Base-by-base conservation (phyloP, 1,284 basidiomycete species). In the Rhodotorula sp. region DNA sequence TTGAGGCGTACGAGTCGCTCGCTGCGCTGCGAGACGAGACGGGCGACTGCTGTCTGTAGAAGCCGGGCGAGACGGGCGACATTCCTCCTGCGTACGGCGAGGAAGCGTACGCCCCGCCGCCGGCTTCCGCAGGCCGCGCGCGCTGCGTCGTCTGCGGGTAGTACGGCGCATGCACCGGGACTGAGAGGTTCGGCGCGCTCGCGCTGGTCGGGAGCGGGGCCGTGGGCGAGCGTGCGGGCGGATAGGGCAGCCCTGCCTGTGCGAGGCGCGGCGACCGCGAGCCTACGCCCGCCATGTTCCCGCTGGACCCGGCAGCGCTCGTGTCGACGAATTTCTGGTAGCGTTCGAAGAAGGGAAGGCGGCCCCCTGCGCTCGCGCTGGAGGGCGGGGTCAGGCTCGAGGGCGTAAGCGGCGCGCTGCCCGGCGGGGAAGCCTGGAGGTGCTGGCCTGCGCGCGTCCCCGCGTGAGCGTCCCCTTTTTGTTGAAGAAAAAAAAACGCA, bases 261-360 rank as follows among this genome's bases (percentile, higher is more conserved):
- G 54, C 39, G 21, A 62, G 60, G 2, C 60, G 66, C 0, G 66
- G 66, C 44, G 66, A 67, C 8, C 41, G 60, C 36, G 53, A 46
- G 53, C 59, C 36, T 25, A 44, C 21, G 17, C 32, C 51, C 2
- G 34, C 61, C 2, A 61, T 64, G 36, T 60, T 51, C 5, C 57
- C 64, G 44, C 19, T 44, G 44, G 3, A 64, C 64, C 46, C 36
- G 1, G 19, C 12, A 19, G 19, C 46, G 41, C 0, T 29, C n/a
- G 46, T 36, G 29, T 50, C 44, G 37, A 39, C 41, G 54, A 64
- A 57, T 39, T 71, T 66, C 50, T 75, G 64, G 48, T 77, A 77
- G 21, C 64, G 50, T 46, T 76, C 76, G 64, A 77, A 76, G 64
- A 76, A 77, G 8, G 73, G 72, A 27, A 68, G 55, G 17, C 70